Percentiles rank a stretch among this genome's conserved stretches.
Conservation (phyloP, 441 rosid species). For the Pelargonium fulgidum region DNA sequence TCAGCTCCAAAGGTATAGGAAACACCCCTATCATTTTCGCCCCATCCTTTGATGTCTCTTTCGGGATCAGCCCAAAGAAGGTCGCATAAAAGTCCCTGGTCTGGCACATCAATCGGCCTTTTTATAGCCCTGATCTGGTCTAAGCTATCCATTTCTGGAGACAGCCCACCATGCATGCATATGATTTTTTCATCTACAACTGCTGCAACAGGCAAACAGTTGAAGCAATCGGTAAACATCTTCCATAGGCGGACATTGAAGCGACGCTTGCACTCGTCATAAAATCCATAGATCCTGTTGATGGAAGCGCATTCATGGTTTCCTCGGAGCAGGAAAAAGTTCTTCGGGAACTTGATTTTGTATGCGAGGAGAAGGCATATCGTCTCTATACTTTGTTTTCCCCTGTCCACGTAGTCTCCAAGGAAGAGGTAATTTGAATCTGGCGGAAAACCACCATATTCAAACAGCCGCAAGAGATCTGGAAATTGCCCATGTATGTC, state of each 20-base stretch:
- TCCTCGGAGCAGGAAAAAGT: slow-evolving; percentile 36
- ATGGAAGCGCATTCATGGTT: slow-evolving; percentile 44
- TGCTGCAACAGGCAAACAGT: slow-evolving; percentile 36
- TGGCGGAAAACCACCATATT: slow-evolving; percentile 37
- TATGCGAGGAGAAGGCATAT: slow-evolving; percentile 38
- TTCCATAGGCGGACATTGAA: slow-evolving; percentile 39
- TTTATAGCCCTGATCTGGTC: slow-evolving; percentile 32
- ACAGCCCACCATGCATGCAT: slow-evolving; percentile 44
- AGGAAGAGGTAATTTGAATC: slow-evolving; percentile 36
- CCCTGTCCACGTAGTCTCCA: slow-evolving; percentile 44
- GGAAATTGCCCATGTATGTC: slow-evolving; percentile 41
- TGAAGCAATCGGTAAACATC: slow-evolving; percentile 38
- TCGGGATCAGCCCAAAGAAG: slow-evolving; percentile 43
- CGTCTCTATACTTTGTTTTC: slow-evolving; percentile 37
- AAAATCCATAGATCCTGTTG: slow-evolving; percentile 41
- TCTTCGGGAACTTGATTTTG: slow-evolving; percentile 38
- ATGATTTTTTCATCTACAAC: slow-evolving; percentile 32
- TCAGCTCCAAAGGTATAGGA: slow-evolving; percentile 38
- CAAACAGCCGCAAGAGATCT: slow-evolving; percentile 33
- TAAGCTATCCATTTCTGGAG: slow-evolving; percentile 32
- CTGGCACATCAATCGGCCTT: slow-evolving; percentile 39
- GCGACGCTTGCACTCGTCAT: slow-evolving; percentile 41
- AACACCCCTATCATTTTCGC: slow-evolving; percentile 39
- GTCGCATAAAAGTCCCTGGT: slow-evolving; percentile 38
- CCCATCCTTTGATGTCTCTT: slow-evolving; percentile 33